Evolutionary conservation across 2,329 filamentous ascomycete genomes (phyloP), one percentile per base, ranked within the genome.

Genomic region (Tetracladium maxilliforme): DNA sequence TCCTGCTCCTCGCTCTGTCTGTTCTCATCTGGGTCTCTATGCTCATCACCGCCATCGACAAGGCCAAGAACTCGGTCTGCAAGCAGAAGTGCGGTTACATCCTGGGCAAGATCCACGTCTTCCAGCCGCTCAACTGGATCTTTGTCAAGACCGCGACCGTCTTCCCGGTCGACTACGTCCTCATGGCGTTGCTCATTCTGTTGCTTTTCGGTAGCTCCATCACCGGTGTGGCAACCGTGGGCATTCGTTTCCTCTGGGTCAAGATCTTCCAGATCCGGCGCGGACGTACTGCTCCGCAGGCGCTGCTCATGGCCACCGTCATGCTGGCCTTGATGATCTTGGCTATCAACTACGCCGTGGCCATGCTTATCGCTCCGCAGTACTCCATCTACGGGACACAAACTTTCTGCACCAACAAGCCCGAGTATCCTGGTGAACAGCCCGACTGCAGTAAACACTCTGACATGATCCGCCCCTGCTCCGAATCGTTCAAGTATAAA

Each of bases 171-270:
- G 90, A 98, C 56, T 95, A 95, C 47, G 56, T 90, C 16, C 63
- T 98, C 26, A 92, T 93, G 63, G 70, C 82, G 1, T 55, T 93
- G 2, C 56, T 98, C 7, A 70, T 92, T 0, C 56, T 95, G 2
- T 70, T 94, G 38, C 74, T 98, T 48, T 95, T 98, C 55, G 74
- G 69, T 52, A 78, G 81, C 41, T 86, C 84, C 7, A 75, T 98
- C 25, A 70, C 83, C 2, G 90, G 90, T 10, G 72, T 95, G 26
- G 80, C 84, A 4, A 69, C 72, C 2, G 69, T 94, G 30, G 90
- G 90, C 22, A 93, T 98, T 41, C 80, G 90, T 36, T 93, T 98
- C 62, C 67, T 98, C 26, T 98, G 90, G 90, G 64, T 98, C 39
- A 77, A 70, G 30, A 72, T 98, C 42, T 95, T 95, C 64, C 74